Conservation (phyloP, 2,329 filamentous ascomycete species). For the Penicillium verrucosum region DNA sequence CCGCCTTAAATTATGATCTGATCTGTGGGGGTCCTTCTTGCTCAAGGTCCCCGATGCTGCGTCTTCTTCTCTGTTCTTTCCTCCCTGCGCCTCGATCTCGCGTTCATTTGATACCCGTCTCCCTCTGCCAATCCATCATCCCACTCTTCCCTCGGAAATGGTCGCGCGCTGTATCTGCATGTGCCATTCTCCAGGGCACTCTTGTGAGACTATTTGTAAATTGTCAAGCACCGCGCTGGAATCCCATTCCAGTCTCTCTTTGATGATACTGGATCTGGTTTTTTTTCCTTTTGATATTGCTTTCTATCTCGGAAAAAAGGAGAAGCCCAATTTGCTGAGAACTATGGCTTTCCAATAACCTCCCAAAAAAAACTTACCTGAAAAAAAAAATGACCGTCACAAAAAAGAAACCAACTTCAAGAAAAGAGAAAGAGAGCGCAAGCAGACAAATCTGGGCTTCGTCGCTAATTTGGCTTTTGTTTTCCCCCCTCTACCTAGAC, state of each 20-base stretch:
- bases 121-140: conserved; percentile 28
- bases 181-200: conserved; percentile 6
- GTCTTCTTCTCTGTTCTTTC: conserved; percentile 26
- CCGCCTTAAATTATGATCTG: conserved; percentile 14
- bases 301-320: conserved; percentile 13
- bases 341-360: conserved; percentile 5
- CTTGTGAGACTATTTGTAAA: conserved; percentile 21
- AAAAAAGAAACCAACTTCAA: conserved; percentile 15
- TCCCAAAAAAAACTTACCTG: background rate
- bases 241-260: conserved; percentile 10
- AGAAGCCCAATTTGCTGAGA: conserved; percentile 8
- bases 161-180: conserved; percentile 1
- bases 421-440: conserved; percentile 27
- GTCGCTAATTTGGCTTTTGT: conserved; percentile 27
- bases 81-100: conserved; percentile 26
- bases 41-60: conserved; percentile 26
- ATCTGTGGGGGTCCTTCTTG: conserved; percentile 14
- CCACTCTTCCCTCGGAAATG: conserved; percentile 9
- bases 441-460: conserved; percentile 30
- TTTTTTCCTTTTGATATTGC: conserved; percentile 10
- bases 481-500: conserved; percentile 36
- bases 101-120: conserved; percentile 39
- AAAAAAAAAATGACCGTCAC: conserved; percentile 11
- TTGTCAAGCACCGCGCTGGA: conserved; percentile 20
- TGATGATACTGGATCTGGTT: conserved; percentile 14